Conservation (phyloP, 2,329 filamentous ascomycete genomes). For the Cadophora gregata region DNA sequence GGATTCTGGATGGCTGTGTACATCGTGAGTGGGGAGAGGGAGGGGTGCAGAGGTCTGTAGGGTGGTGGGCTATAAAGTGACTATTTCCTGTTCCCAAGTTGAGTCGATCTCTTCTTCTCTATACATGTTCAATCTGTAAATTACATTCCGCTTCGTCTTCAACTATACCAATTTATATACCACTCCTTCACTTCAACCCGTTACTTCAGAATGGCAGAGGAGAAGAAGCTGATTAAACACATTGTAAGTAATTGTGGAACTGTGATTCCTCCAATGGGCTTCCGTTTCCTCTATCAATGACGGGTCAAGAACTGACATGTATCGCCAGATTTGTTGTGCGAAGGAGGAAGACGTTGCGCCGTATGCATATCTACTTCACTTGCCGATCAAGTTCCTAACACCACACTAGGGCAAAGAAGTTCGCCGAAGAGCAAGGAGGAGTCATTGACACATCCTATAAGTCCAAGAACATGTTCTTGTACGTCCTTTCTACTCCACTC, state of each 20-base stretch:
- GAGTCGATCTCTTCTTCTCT: neutral
- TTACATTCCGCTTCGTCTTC: neutral
- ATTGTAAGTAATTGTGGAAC: constrained; percentile 19
- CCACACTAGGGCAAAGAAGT: constrained; percentile 74
- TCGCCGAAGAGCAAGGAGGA: constrained; percentile 77
- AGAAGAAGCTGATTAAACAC: constrained; percentile 27
- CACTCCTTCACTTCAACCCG: neutral
- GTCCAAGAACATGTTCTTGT: constrained; percentile 95
- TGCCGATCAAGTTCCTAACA: constrained; percentile 65
- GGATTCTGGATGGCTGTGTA: constrained; percentile 2
- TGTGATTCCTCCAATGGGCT: too few relatives aligned
- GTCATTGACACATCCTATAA: constrained; percentile 85
- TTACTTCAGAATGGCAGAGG: constrained; percentile 24
- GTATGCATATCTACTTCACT: constrained; percentile 17
- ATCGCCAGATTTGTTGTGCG: constrained; percentile 22
- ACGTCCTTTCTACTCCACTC: constrained; percentile 49
- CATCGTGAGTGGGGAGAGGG: constrained; percentile 10
- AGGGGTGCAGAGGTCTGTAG: neutral
- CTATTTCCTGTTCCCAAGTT: neutral
- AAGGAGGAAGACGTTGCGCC: constrained; percentile 22
- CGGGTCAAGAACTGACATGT: neutral
- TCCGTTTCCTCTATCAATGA: neutral
- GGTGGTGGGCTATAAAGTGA: neutral
- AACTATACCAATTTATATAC: neutral
- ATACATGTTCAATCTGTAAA: constrained; percentile 5